phyloP scores from a whole-genome alignment of 2,329 filamentous ascomycete genomes.

The Diaporthe australafricana region DNA sequence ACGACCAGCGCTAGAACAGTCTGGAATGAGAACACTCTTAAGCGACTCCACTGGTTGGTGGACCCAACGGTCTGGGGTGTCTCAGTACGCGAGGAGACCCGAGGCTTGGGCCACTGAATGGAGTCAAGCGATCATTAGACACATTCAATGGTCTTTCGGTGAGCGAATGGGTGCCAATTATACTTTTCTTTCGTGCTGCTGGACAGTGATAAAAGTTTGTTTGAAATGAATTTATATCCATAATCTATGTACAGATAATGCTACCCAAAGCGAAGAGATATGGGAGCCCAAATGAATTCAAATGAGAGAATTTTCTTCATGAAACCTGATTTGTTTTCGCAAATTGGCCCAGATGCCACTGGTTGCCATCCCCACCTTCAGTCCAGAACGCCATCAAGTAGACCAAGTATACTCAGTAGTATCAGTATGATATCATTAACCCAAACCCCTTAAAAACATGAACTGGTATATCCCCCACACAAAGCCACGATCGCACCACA shows the following conservation, averaged over 20 bases:
- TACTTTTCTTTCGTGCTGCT: too few species aligned
- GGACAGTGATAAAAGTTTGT: background rate
- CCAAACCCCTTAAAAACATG: background rate
- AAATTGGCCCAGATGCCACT: constrained; percentile 7
- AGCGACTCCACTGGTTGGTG: background rate
- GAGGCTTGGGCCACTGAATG: background rate
- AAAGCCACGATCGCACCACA: background rate
- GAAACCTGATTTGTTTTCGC: background rate
- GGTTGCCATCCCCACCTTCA: background rate
- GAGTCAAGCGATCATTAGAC: background rate
- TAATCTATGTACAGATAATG: constrained; percentile 26
- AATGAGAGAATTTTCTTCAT: constrained; percentile 2
- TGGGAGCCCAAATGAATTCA: constrained; percentile 2
- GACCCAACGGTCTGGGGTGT: background rate
- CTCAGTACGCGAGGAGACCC: background rate
- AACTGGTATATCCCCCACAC: background rate
- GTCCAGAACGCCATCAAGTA: background rate
- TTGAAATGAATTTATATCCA: background rate
- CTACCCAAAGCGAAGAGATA: background rate
- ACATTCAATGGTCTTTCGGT: background rate
- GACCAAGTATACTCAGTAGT: constrained; percentile 5
- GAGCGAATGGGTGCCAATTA: too few species aligned
- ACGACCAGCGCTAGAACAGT: background rate
- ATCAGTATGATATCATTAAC: constrained; percentile 13
- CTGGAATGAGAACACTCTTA: constrained; percentile 16